phyloP scores from a whole-genome alignment of 768 basidiomycete species.

The Leccinum disarticulatum region DNA sequence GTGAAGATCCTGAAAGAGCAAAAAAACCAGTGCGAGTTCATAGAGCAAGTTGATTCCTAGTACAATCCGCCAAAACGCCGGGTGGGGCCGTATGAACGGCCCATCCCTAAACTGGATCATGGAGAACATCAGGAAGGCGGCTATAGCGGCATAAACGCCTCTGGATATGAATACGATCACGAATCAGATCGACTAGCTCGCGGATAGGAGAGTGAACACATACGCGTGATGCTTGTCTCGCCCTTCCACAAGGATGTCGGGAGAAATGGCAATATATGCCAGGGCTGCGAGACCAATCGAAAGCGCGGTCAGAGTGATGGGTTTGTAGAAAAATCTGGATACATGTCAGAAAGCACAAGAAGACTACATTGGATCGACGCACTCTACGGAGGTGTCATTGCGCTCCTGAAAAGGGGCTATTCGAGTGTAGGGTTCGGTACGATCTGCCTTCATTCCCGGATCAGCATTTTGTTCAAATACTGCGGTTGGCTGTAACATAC shows the following conservation, averaged over 20 bases:
- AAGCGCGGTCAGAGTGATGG: conserved; percentile 75
- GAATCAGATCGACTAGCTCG: conserved; percentile 2
- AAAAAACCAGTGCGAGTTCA: conserved; percentile 77
- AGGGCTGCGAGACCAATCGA: conserved; percentile 63
- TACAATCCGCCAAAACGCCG: conserved; percentile 80
- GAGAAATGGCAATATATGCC: conserved; percentile 80
- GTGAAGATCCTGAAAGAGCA: conserved; percentile 81
- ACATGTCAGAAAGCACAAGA: conserved; percentile 6
- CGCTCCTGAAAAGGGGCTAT: conserved; percentile 83
- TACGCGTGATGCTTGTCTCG: conserved; percentile 79
- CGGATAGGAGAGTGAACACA: conserved; percentile 26
- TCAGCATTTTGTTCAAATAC: conserved; percentile 16
- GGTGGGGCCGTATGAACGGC: conserved; percentile 85
- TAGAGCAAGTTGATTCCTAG: conserved; percentile 83
- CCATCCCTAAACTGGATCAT: conserved; percentile 90
- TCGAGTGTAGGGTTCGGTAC: conserved; percentile 79
- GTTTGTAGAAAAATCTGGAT: conserved; percentile 83
- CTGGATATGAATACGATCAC: conserved; percentile 38
- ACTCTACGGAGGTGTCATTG: conserved; percentile 84
- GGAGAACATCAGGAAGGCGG: conserved; percentile 76
- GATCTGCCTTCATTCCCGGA: conserved; percentile 59
- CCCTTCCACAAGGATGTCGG: conserved; percentile 84
- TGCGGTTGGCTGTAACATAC: conserved; percentile 47
- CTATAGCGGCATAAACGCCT: conserved; percentile 73
- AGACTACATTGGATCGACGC: conserved; percentile 21